phyloP scores from a whole-genome alignment of 345 rosid genomes.

The Gossypium turneri region DNA sequence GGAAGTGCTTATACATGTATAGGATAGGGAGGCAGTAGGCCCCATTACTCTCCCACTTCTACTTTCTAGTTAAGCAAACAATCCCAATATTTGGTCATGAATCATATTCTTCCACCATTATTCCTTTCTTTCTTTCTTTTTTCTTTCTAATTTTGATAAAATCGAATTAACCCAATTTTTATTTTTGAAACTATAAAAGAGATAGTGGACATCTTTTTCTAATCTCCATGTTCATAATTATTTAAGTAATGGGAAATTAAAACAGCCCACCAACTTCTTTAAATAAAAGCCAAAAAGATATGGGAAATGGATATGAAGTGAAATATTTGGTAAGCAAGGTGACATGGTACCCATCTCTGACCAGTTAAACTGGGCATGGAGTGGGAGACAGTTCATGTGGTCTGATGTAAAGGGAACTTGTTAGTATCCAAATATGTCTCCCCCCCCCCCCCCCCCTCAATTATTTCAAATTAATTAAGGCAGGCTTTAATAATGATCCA shows the following conservation, averaged over 20 bases:
- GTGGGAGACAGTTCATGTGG: conserved; percentile 92
- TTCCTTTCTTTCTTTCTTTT: background rate
- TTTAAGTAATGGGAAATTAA: conserved; percentile 23
- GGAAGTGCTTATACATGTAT: conserved; percentile 42
- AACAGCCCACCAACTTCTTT: conserved; percentile 29
- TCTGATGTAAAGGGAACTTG: conserved; percentile 41
- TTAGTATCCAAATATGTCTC: conserved; percentile 31
- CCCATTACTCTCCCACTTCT: conserved; percentile 45
- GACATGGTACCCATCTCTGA: conserved; percentile 72
- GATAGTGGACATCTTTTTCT: conserved; percentile 53
- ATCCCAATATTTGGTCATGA: conserved; percentile 52
- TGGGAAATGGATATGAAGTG: conserved; percentile 9
- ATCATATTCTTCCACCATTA: conserved; percentile 64
- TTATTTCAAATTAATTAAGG: conserved; percentile 9
- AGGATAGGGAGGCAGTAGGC: conserved; percentile 27
- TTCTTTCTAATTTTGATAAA: conserved; percentile 7
- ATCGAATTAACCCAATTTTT: too few species aligned
- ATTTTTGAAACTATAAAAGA: background rate
- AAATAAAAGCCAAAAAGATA: background rate
- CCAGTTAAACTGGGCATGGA: conserved; percentile 62
- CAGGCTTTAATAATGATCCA: background rate
- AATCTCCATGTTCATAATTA: conserved; percentile 29
- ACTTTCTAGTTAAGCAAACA: conserved; percentile 70
- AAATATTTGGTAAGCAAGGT: conserved; percentile 52
- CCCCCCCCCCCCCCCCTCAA: background rate